phyloP scores from a whole-genome alignment of 2,329 filamentous ascomycete species.

The Botrytis fabae region DNA sequence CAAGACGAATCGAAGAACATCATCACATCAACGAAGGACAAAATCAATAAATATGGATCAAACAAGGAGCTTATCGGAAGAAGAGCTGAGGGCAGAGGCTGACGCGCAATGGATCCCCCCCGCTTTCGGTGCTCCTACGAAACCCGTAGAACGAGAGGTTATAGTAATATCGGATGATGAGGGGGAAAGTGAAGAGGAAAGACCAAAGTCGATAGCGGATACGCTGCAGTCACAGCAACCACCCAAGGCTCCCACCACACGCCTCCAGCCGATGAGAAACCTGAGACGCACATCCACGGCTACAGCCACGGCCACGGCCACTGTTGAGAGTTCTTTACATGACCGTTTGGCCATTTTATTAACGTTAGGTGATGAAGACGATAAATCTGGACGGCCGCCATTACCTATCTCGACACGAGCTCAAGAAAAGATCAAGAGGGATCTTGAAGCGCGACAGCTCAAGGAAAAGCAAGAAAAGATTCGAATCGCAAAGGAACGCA shows the following conservation, averaged over 20 bases:
- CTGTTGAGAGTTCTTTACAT: constrained; percentile 7
- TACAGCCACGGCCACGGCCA: background rate
- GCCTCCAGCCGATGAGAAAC: background rate
- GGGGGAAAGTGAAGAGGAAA: background rate
- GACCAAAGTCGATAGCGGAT: constrained; percentile 12
- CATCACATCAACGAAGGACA: background rate
- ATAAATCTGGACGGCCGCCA: background rate
- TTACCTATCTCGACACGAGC: constrained; percentile 14
- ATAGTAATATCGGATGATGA: constrained; percentile 20
- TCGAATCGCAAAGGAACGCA: constrained; percentile 33
- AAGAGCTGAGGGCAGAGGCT: constrained; percentile 24
- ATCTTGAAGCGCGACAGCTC: constrained; percentile 17
- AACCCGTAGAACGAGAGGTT: background rate
- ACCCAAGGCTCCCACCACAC: background rate
- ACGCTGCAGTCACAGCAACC: background rate
- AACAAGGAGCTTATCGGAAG: constrained; percentile 25
- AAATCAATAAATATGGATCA: constrained; percentile 21
- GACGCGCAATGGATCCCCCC: constrained; percentile 34
- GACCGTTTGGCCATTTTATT: constrained; percentile 11
- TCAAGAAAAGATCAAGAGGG: constrained; percentile 8
- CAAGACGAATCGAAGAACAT: background rate
- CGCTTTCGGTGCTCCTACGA: constrained; percentile 22
- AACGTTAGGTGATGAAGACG: constrained; percentile 9
- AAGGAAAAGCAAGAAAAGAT: constrained; percentile 29
- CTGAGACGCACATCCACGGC: background rate